Base-by-base conservation (phyloP, 257 asterid species). In the Leptodermis oblonga region DNA sequence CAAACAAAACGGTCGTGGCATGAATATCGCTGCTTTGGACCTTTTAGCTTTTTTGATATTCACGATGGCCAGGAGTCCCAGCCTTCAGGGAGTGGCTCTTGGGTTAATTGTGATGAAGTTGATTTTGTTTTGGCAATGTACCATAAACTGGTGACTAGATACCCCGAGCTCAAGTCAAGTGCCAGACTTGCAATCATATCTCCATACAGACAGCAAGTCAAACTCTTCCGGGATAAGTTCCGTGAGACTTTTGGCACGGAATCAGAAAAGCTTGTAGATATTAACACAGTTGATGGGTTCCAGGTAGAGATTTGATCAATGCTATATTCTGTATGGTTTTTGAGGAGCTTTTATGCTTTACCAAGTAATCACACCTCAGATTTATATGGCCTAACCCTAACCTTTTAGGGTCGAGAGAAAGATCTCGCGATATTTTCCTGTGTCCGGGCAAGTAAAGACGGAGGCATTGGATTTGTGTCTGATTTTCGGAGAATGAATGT, bases 401-500 rank as follows among this genome's bases (percentile, higher is more conserved):
- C 11, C 30, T 67, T 45, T 23, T 52, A 94, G 99, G 99, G 99
- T 46, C 96, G 97, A n/a, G 99, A 94, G 77, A 94, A 94, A 77
- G 97, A 91, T 67, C 88, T 94, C 48, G 97, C 96, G 25, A 94
- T 94, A 76, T 94, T 94, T 83, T 89, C 99, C 62, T 94, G 97
- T 80, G 99, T 94, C 71, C 88, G 97, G 67, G 85, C 99, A 36
- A 94, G 85, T 74, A 60, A 85, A 72, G 82, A 77, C 71, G 52
- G 43, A 78, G 80, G 93, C 83, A 94, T 94, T 76, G 99, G 99
- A 12, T 94, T 94, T 70, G 96, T 94, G 61, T 65, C 86, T 72
- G 97, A 94, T 87, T 91, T 76, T 77, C 86, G 99, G 74, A 86
- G 99, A 79, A 94, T 94, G 99, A 94, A 94, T 74, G 99, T 94